These are phyloP conservation scores for Saksenaea vasiformis DNA, from an alignment of 371 early-diverging fungal genomes.

Conservation along the genomic window DNA sequence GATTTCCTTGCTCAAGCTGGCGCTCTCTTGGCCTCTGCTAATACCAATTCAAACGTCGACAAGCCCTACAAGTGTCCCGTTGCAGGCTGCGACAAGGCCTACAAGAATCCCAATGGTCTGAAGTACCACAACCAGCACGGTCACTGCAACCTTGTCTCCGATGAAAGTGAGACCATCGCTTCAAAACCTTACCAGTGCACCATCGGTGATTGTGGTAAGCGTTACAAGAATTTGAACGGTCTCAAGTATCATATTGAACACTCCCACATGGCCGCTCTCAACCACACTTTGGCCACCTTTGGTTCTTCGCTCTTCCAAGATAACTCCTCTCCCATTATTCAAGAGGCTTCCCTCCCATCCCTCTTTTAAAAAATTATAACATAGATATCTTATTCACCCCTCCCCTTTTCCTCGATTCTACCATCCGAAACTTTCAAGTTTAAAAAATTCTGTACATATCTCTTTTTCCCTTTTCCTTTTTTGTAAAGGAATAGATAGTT, in stretches of 20 bases:
- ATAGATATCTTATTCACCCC: neutral
- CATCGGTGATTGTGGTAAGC: conserved; percentile 46
- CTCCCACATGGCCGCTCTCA: conserved; percentile 67
- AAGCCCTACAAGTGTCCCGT: conserved; percentile 89
- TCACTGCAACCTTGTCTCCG: conserved; percentile 59
- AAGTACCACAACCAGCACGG: conserved; percentile 94
- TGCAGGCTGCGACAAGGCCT: conserved; percentile 91
- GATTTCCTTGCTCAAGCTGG: conserved; percentile 55
- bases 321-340: conserved; percentile 18
- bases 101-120: conserved; percentile 98
- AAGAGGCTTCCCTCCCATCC: conserved; percentile 15
- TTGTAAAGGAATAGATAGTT: neutral
- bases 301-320: conserved; percentile 35
- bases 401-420: neutral
- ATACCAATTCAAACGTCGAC: conserved; percentile 47
- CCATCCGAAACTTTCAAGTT: neutral
- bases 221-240: conserved; percentile 89
- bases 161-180: conserved; percentile 45
- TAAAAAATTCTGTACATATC: neutral
- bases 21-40: conserved; percentile 45
- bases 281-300: conserved; percentile 51
- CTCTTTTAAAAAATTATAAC: conserved; percentile 16
- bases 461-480: neutral
- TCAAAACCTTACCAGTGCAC: conserved; percentile 79
- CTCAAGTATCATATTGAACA: conserved; percentile 96